Evolutionary conservation across 176 grass and related monocot genomes (phyloP).

Genomic region (Tillandsia fasciculata): DNA sequence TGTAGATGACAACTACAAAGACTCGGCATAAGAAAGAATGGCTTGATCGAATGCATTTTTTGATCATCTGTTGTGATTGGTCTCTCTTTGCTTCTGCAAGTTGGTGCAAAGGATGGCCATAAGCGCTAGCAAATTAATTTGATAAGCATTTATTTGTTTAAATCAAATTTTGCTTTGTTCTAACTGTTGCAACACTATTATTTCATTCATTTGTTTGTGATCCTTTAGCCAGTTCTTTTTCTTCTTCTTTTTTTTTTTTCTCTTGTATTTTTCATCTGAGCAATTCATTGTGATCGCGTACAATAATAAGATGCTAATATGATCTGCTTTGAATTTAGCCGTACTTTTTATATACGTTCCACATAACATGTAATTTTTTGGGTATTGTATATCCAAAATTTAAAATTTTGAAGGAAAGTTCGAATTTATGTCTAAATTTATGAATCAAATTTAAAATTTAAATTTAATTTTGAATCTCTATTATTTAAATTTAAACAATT

Average conservation of each 20-base stretch:
- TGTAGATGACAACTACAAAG: conserved; percentile 30
- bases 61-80: background rate
- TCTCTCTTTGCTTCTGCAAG: background rate
- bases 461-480: no score
- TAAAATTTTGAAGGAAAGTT: no score
- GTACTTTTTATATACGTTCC: no score
- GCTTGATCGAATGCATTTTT: no score
- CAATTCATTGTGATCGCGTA: background rate
- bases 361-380: no score
- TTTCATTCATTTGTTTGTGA: background rate
- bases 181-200: background rate
- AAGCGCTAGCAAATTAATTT: background rate
- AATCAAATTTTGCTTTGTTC: background rate
- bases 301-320: background rate
- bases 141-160: background rate
- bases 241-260: background rate
- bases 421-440: no score
- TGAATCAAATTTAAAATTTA: no score
- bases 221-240: background rate
- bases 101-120: background rate
- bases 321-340: background rate
- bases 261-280: background rate
- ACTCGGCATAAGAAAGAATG: conserved; percentile 26
- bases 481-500: no score
- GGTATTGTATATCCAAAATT: no score